phyloP scores from a whole-genome alignment of 108 stramenopile species.

The Tribonema minus region DNA sequence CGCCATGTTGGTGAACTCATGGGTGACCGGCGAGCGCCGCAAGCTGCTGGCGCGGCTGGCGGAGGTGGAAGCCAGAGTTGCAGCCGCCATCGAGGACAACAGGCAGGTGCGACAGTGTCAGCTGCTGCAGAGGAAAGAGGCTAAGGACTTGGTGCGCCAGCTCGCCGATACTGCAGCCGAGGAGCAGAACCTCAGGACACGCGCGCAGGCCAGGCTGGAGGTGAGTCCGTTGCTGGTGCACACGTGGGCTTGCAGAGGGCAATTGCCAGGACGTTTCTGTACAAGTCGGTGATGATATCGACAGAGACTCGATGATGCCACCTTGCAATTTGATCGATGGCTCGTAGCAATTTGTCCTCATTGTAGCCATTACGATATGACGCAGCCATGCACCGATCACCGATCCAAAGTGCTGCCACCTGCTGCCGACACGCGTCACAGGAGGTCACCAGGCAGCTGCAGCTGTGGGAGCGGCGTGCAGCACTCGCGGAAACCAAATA shows the following conservation, averaged over 20 bases:
- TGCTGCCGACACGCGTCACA: neutral
- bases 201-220: neutral
- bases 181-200: neutral
- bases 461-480: neutral
- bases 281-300: no score
- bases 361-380: no score
- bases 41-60: neutral
- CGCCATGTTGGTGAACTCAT: neutral
- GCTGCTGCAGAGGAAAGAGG: neutral
- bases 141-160: neutral
- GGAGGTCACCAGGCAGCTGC: neutral
- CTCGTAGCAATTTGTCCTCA: no score
- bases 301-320: no score
- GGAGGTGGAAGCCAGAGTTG: neutral
- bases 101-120: neutral
- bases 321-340: no score
- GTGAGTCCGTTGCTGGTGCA: no score
- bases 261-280: no score
- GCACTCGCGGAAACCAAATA: neutral
- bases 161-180: neutral
- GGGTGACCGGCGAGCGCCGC: neutral
- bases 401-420: no score
- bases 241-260: no score
- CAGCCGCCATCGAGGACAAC: neutral
- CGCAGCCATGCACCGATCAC: no score